Base-by-base conservation (phyloP, 2,329 filamentous ascomycete species). In the Aspergillus ochraceus region DNA sequence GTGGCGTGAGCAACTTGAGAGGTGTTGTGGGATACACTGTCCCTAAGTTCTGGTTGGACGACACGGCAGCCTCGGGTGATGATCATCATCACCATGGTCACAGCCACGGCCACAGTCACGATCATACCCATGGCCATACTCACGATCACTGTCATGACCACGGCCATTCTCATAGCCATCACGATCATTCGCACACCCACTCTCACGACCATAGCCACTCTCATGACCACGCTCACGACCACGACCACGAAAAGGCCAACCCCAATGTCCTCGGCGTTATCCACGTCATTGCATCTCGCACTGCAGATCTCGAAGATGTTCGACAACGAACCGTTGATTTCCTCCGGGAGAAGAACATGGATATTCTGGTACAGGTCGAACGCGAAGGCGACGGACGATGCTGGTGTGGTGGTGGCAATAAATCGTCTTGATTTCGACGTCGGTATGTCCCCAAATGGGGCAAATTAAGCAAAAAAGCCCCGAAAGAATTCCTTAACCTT, bases 1-100 rank as follows among this genome's bases (percentile, higher is more conserved):
- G 91, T 2, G 93, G 93, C 6, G 87, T 99, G 9, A 88, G 88
- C 52, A 89, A 89, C 53, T 81, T 98, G 61, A 84, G 90, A 32
- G 95, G 94, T 0, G 94, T 99, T 0, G 88, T 90, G 0, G 88
- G 90, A 55, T 98, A 97, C 70, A 84, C 90, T 0, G 91, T 90
- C 1, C 93, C 94, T 8, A 90, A 92, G 68, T 97, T 98, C 71
- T 99, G 95, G 95, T 80, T 95, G 14, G 91, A 96, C 67, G 92
- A 96, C 64, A 80, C 80, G 30, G 80, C 74, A 17, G 71, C 78
- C 54, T 74, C 76, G 0, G 75, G 60, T 0, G 62, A 79, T 57
- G 70, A 69, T 6, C 78, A 81, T 60, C 72, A 71, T n/a, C 36
- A 42, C 26, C 58, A 69, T 54, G 74, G 75, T 19, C 72, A 77